phyloP scores from a whole-genome alignment of 73 alveolate genomes.

The Breviolum minutum region DNA sequence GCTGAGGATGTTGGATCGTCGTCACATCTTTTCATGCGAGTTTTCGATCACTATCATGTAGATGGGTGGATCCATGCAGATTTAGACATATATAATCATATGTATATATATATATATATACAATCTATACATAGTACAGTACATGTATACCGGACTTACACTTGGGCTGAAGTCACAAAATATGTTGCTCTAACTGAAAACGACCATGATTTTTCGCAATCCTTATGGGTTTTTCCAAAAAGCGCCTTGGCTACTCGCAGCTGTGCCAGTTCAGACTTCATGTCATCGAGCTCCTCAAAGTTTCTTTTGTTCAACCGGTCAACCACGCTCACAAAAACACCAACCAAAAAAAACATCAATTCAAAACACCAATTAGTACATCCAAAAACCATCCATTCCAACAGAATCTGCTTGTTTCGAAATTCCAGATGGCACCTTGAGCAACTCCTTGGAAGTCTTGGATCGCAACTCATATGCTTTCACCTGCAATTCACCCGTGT shows the following conservation, averaged over 20 bases:
- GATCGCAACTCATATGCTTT: conserved; percentile 97
- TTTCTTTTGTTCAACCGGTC: not conserved
- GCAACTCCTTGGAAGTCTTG: conserved; percentile 96
- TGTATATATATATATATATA: too few relatives aligned
- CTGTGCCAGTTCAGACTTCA: conserved; percentile 97
- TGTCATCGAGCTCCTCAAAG: conserved; percentile 95
- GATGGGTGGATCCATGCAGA: too few relatives aligned
- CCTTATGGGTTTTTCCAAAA: too few relatives aligned
- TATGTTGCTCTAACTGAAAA: too few relatives aligned
- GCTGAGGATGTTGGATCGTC: not conserved
- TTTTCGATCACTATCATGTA: too few relatives aligned
- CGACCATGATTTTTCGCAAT: too few relatives aligned
- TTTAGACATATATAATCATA: too few relatives aligned
- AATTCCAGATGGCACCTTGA: conserved; percentile 57
- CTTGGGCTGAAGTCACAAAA: too few relatives aligned
- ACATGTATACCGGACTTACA: too few relatives aligned
- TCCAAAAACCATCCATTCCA: not conserved
- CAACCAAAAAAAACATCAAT: not conserved
- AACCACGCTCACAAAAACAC: not conserved
- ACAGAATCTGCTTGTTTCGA: not conserved
- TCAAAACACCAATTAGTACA: not conserved
- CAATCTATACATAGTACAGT: too few relatives aligned
- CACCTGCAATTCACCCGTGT: conserved; percentile 35
- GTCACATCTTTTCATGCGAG: too few relatives aligned
- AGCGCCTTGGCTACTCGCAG: conserved; percentile 97